Base-by-base conservation (phyloP, 1,284 basidiomycete genomes). In the Marasmius oreades region DNA sequence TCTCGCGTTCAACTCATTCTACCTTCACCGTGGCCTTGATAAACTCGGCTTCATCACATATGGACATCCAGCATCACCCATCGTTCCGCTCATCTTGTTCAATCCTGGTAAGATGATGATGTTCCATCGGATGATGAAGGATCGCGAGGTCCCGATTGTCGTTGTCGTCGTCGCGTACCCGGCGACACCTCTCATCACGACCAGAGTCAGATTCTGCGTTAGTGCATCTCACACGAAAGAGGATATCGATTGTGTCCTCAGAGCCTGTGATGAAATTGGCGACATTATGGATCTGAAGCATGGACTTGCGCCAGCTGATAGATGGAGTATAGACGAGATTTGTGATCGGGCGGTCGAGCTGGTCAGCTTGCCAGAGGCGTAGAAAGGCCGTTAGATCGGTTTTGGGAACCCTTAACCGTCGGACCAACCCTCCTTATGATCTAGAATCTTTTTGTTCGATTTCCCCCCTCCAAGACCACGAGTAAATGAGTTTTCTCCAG, bases 21-120 rank as follows among this genome's bases (percentile, higher is more conserved):
- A 98, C 75, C 86, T 99, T 53, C 88, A 90, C 61, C 84, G 83
- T 7, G 96, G 90, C 4, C 80, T 99, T 55, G 80, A 85, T 64
- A 96, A 95, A 70, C 85, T 99, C 39, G 97, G 96, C 0, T 99
- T 99, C 79, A 97, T 99, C 77, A 91, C 93, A 8, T 98, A 95
- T 66, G 95, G 96, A 0, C 88, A 93, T 72, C 84, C 87, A 52
- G 89, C 95, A 66, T 94, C 92, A 23, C 95, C 97, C 2, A 94
- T 99, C 63, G 89, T 98, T 3, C 97, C 97, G 0, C 77, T 98
- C 45, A 79, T 99, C 57, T 79, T 99, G 39, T 99, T 94, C 82
- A 86, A 95, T 69, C 95, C 94, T 0, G 95, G 91, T 53, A 96
- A 96, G 76, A 93, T 96, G 91, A 82, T 81, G 57, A 80, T 88